A percentile compares a stretch with the other conserved stretches of the same genome.
These are phyloP conservation scores for Hysterium pulicare DNA, from an alignment of 2,329 filamentous ascomycete genomes.

Conservation along the genomic window DNA sequence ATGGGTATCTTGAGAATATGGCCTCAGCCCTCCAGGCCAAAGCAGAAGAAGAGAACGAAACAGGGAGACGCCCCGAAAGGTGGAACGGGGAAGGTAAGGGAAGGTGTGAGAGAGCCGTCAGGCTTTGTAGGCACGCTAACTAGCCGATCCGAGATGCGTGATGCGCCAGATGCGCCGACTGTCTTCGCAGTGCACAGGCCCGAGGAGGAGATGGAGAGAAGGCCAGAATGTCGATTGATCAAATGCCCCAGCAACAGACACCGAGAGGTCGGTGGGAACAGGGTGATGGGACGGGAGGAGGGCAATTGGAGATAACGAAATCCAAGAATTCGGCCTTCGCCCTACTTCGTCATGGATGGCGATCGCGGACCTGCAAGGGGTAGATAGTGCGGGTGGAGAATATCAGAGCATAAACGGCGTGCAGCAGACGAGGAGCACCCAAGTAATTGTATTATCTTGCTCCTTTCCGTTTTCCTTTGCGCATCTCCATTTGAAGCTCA, in stretches of 20 bases:
- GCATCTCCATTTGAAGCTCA: background rate
- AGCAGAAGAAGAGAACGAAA: slow-evolving; percentile 3
- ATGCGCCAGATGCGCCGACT: too few relatives aligned
- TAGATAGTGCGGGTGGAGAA: background rate
- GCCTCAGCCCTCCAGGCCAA: too few relatives aligned
- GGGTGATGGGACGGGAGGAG: background rate
- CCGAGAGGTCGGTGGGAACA: background rate
- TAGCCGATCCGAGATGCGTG: slow-evolving; percentile 7
- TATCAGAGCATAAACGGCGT: background rate
- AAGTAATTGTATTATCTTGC: too few relatives aligned
- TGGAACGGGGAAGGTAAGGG: slow-evolving; percentile 10
- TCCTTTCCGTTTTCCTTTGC: too few relatives aligned
- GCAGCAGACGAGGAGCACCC: too few relatives aligned
- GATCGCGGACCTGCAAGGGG: background rate
- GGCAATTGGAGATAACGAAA: slow-evolving; percentile 2
- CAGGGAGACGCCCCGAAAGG: slow-evolving; percentile 4
- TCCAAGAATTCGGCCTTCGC: background rate
- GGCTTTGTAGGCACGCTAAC: slow-evolving; percentile 6
- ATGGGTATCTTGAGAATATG: background rate
- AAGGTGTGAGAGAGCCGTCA: slow-evolving; percentile 7
- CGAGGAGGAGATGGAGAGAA: background rate
- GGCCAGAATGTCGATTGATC: background rate
- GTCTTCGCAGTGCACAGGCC: too few relatives aligned
- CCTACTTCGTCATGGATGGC: background rate
- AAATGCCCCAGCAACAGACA: background rate